phyloP scores from a whole-genome alignment of 1,284 basidiomycete genomes.

The Cryptococcus sp. region DNA sequence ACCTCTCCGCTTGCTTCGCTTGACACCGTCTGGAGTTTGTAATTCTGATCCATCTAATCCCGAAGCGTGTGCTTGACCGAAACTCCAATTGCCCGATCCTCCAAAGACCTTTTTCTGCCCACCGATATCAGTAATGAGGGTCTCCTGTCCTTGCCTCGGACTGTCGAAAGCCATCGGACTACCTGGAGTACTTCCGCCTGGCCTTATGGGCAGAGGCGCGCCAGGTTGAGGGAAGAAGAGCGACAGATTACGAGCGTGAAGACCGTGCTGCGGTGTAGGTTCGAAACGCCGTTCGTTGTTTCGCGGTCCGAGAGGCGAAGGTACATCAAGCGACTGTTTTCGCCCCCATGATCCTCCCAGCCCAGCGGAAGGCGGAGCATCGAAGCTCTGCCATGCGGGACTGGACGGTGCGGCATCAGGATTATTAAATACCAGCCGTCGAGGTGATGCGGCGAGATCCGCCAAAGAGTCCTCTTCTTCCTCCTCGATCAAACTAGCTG shows the following conservation, averaged over 20 bases:
- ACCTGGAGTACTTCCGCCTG: conserved; percentile 57
- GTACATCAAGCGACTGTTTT: conserved; percentile 10
- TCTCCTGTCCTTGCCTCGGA: conserved; percentile 15
- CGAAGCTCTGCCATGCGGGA: conserved; percentile 36
- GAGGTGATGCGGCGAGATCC: conserved; percentile 13
- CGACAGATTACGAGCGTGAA: conserved; percentile 87
- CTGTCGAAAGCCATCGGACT: conserved; percentile 52
- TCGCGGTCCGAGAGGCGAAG: conserved; percentile 15
- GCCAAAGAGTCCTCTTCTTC: conserved; percentile 16
- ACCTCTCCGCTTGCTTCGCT: conserved; percentile 62
- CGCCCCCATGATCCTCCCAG: conserved; percentile 12
- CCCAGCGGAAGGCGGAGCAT: conserved; percentile 16
- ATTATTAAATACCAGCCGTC: conserved; percentile 7
- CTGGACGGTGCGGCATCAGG: conserved; percentile 19
- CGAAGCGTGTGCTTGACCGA: conserved; percentile 23
- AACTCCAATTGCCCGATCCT: conserved; percentile 31
- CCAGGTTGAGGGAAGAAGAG: conserved; percentile 86
- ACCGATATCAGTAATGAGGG: conserved; percentile 26
- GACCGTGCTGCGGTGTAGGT: conserved; percentile 45
- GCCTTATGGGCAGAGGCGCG: conserved; percentile 49
- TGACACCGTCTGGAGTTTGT: conserved; percentile 34
- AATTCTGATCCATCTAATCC: conserved; percentile 27
- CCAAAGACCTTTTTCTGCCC: conserved; percentile 33
- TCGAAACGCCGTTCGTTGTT: conserved; percentile 26
- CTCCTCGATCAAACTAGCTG: conserved; percentile 5